These are phyloP conservation scores for Suillus subaureus DNA, from an alignment of 768 basidiomycete species.

Conservation along the genomic window DNA sequence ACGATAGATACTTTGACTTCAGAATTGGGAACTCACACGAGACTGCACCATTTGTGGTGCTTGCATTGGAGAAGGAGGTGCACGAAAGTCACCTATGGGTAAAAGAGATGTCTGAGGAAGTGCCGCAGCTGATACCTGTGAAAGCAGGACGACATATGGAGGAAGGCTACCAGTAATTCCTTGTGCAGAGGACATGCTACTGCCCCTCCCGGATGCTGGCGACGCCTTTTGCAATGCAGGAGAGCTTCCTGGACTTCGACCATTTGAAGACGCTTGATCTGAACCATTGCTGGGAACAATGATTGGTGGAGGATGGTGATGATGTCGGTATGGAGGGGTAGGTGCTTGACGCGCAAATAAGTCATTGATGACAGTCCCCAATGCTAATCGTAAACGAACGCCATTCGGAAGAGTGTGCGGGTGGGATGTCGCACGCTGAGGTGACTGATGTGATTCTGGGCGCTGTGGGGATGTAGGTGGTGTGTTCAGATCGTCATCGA, in stretches of 20 bases:
- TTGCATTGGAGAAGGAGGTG: slow-evolving; percentile 5
- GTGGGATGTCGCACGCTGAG: slow-evolving; percentile 32
- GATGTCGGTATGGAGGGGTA: slow-evolving; percentile 35
- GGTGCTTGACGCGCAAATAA: slow-evolving; percentile 75
- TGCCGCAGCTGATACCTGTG: slow-evolving; percentile 29
- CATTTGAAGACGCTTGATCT: slow-evolving; percentile 26
- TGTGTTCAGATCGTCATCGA: slow-evolving; percentile 54
- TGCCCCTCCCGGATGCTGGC: slow-evolving; percentile 23
- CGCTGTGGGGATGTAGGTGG: slow-evolving; percentile 54
- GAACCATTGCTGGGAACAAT: slow-evolving; percentile 29
- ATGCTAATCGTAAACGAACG: slow-evolving; percentile 73
- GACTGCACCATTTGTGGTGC: not conserved
- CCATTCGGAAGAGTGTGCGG: slow-evolving; percentile 78
- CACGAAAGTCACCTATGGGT: slow-evolving; percentile 7
- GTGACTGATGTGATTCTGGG: slow-evolving; percentile 19
- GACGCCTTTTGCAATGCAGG: slow-evolving; percentile 26
- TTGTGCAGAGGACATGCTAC: slow-evolving; percentile 19
- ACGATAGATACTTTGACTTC: slow-evolving; percentile 4
- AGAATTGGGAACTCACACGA: not conserved
- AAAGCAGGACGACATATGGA: slow-evolving; percentile 31
- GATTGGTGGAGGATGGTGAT: slow-evolving; percentile 38
- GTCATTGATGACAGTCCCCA: slow-evolving; percentile 80
- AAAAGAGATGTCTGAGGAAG: slow-evolving; percentile 13
- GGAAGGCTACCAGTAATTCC: slow-evolving; percentile 24
- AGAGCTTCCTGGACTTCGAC: slow-evolving; percentile 24